phyloP scores from a whole-genome alignment of 108 stramenopile species.

The Parmales sp. region DNA sequence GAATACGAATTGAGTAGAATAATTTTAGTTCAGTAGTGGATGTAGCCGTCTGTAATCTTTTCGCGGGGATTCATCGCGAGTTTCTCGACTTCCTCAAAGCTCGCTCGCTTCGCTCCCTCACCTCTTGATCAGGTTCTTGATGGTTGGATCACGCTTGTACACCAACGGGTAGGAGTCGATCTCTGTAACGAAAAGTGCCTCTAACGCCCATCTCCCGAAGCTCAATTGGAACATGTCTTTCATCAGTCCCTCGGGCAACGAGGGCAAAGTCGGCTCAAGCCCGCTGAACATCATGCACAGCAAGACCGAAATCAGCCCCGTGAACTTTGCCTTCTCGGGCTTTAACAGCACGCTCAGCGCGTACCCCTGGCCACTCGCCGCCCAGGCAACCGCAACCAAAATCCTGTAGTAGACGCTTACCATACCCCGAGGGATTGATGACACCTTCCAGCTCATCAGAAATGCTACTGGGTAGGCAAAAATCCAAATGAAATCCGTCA shows the following conservation, averaged over 20 bases:
- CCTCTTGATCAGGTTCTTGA: not conserved
- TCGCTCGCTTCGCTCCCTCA: too few relatives aligned
- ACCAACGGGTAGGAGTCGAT: not conserved
- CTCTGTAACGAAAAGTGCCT: not conserved
- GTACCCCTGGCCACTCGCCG: slow-evolving; percentile 4
- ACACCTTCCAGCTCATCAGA: not conserved
- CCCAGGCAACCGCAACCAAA: not conserved
- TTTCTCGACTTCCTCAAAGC: too few relatives aligned
- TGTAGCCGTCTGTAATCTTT: too few relatives aligned
- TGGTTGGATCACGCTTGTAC: not conserved
- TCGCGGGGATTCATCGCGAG: too few relatives aligned
- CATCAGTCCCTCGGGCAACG: not conserved
- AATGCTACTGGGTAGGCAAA: not conserved
- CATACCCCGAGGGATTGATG: not conserved
- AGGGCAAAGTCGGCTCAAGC: not conserved
- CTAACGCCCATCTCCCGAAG: not conserved
- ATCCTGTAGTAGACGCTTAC: not conserved
- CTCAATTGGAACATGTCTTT: not conserved
- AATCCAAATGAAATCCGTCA: not conserved
- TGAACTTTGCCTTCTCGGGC: not conserved
- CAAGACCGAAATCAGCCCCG: not conserved
- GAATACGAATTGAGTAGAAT: too few relatives aligned
- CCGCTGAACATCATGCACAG: slow-evolving; percentile 6
- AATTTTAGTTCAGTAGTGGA: too few relatives aligned
- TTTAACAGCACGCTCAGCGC: not conserved